A percentile compares a stretch with the other conserved stretches of the same genome.
These are phyloP conservation scores for Nissolia schottii DNA, from an alignment of 306 rosid species.

Conservation along the genomic window DNA sequence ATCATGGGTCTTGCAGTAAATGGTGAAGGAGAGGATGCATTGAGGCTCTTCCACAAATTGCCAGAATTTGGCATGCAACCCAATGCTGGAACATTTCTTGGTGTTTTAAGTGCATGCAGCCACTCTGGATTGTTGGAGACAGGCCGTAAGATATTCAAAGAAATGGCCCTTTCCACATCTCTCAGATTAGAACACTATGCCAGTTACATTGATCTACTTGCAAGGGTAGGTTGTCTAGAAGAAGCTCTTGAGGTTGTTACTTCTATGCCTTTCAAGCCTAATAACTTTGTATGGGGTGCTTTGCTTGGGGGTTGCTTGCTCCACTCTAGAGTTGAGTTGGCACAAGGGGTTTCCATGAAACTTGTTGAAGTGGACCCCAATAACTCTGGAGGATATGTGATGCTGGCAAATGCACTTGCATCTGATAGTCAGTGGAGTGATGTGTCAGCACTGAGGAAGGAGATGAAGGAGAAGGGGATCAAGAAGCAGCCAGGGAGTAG, in stretches of 20 bases:
- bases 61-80: conserved; percentile 44
- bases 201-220: conserved; percentile 63
- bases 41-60: conserved; percentile 45
- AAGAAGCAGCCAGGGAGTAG: conserved; percentile 60
- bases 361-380: conserved; percentile 54
- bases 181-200: conserved; percentile 56
- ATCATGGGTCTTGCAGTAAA: conserved; percentile 67
- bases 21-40: conserved; percentile 53
- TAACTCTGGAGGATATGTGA: conserved; percentile 49
- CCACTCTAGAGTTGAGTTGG: conserved; percentile 52
- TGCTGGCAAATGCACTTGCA: conserved; percentile 64
- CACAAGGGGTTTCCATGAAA: conserved; percentile 47
- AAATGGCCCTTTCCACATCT: conserved; percentile 28
- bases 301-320: conserved; percentile 56
- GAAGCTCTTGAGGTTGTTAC: conserved; percentile 48
- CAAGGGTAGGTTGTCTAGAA: conserved; percentile 48
- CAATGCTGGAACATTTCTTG: conserved; percentile 50
- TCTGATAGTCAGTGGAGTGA: conserved; percentile 44
- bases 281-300: conserved; percentile 65
- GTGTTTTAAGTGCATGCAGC: conserved; percentile 52
- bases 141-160: conserved; percentile 45
- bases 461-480: conserved; percentile 56
- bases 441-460: conserved; percentile 37
- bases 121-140: conserved; percentile 51
- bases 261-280: conserved; percentile 56